Evolutionary conservation across 257 asterid species (phyloP).

Genomic region (Paraleonurus japonicus): DNA sequence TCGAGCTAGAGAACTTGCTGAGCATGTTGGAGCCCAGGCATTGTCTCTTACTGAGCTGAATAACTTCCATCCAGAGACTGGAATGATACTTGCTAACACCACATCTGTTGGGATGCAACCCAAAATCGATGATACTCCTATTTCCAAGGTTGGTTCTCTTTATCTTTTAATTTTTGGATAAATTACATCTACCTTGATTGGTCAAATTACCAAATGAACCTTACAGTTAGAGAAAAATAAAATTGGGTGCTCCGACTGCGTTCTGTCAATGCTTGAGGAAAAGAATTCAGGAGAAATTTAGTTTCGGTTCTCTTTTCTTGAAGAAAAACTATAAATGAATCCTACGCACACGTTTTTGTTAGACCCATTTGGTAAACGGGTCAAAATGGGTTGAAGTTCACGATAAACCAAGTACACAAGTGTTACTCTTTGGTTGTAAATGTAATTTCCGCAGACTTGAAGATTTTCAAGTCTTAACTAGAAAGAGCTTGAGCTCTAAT

Average conservation of each 20-base stretch:
- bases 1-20: constrained; percentile 88
- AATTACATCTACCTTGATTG: not conserved
- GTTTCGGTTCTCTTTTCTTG: not conserved
- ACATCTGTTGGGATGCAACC: constrained; percentile 99
- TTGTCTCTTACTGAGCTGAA: constrained; percentile 66
- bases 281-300: not conserved
- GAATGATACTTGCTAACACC: constrained; percentile 97
- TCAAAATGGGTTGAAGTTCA: too few species aligned
- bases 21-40: constrained; percentile 74
- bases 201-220: not conserved
- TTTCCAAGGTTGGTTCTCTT: constrained; percentile 64
- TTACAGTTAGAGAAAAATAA: not conserved
- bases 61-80: constrained; percentile 76
- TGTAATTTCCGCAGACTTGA: not conserved
- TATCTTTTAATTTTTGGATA: not conserved
- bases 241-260: not conserved
- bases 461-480: not conserved
- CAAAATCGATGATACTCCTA: constrained; percentile 76
- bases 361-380: too few species aligned
- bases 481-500: not conserved
- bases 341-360: too few species aligned
- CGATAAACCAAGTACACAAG: too few species aligned
- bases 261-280: not conserved
- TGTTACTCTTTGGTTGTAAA: too few species aligned
- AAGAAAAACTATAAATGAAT: too few species aligned